Base-by-base conservation (phyloP, 371 early-diverging fungal genomes). In the Dichotomocladium elegans region DNA sequence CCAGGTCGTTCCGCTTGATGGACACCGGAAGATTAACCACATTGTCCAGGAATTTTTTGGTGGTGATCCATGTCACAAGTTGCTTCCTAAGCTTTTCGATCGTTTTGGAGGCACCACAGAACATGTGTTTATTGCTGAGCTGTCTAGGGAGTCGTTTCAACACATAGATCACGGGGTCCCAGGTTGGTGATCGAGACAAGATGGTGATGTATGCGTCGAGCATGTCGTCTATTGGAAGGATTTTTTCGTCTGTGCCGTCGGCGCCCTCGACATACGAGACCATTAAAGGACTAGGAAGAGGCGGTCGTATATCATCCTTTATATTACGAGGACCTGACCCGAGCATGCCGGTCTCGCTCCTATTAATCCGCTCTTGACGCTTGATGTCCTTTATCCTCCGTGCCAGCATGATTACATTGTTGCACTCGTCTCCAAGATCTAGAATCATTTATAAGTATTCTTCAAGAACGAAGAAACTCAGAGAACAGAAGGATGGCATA, bases 71-170 rank as follows among this genome's bases (percentile, higher is more conserved):
- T 21, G 70, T 66, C 35, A 85, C 80, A 22, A 93, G 52, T 17
- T 63, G 58, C 9, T 61, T 58, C 7, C 87, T 61, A 9, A 91
- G 62, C 17, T 60, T 61, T 41, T 77, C 70, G 11, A 90, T 74
- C 55, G 76, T 66, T 25, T 64, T 66, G 1, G 66, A 54, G 5
- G 85, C 80, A 22, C 78, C 79, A 51, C 83, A 79, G 51, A 90
- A 89, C 24, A 92, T 55, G 49, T 88, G 83, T 52, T 87, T 85
- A 64, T 86, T 87, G 40, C 81, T 77, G 14, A 92, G 64, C 60
- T 93, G 93, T 9, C 63, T 55, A 14, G 82, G 77, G 15, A 92
- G 64, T 4, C 80, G 78, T 11, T 77, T 73, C 19, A 92, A 65
- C 1, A 91, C 80, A 31, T 80, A 77, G 2, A 65, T 63, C 53